Base-by-base conservation (phyloP, 1,284 basidiomycete genomes). In the Pholiota adiposa region DNA sequence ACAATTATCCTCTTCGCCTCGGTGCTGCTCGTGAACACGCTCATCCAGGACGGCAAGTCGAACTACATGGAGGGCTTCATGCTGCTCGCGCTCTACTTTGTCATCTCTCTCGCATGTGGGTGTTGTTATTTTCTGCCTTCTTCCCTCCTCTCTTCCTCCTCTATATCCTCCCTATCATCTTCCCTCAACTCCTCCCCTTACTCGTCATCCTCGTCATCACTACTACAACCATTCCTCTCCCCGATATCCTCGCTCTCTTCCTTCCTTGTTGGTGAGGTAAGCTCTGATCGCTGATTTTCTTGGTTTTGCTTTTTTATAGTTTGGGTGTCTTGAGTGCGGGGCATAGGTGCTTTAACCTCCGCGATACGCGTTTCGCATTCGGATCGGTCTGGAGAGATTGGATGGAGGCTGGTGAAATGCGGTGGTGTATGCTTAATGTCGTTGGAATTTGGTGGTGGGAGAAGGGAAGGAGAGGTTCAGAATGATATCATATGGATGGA, bases 11-110 rank as follows among this genome's bases (percentile, higher is more conserved):
- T 96, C 60, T 96, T 96, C 69, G 90, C 92, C 21, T 93, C 92
- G 7, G 92, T 95, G 25, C 77, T 96, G 62, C 83, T 96, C 18
- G 90, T 92, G 57, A 93, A 93, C 73, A 84, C 94, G 1, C 86
- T 95, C 58, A 79, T 86, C 52, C 82, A 96, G 62, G 90, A 93
- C 67, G 91, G 92, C 54, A 91, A 89, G 69, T 89, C 88, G 21
- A 94, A 95, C 70, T 94, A 93, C 70, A 90, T 95, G 88, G 93
- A 95, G 76, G 93, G 93, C 40, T 72, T 93, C 27, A 90, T 93
- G 63, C 63, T 69, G 23, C 50, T 67, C 16, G 61, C 65, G n/a
- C 59, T 69, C 25, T 69, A 69, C 54, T 60, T 67, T 33, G 66
- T 69, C 38, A 67, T 69, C 50, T 64, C 66, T 40, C 66, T 69